Evolutionary conservation across 164 flowering plant species (phyloP), one percentile per base, ranked within the genome.

Genomic region (Berberis vulgaris): DNA sequence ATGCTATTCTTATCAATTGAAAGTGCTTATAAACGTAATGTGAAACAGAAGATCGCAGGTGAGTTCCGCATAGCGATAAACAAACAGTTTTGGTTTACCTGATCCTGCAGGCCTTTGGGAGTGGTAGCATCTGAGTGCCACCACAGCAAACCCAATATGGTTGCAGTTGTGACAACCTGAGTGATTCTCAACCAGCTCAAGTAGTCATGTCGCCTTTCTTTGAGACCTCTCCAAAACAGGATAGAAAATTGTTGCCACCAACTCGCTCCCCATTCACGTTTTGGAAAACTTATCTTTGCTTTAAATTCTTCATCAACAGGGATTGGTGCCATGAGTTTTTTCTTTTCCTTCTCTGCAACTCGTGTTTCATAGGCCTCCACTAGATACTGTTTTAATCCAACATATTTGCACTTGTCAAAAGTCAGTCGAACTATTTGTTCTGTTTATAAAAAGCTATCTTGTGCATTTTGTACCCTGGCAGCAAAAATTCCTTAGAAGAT

Each of bases 231-330:
- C 55, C 72, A 45, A 68, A 85, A 83, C 59, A 93, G 67, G 49
- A 93, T 84, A 54, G 68, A 65, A 71, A 73, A 93, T 63, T 93
- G 98, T 42, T 83, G 73, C 69, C 82, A 80, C 98, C 98, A 93
- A 74, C 84, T 84, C 49, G 95, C 85, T 26, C 97, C 97, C 99
- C 99, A 94, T 65, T 94, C 86, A 70, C 99, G 73, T 70, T 76
- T 86, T 8, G 80, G 71, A 8, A 74, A 69, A 10, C 80, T 73
- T 13, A 84, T 77, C 70, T 82, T 80, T 45, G 68, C 45, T 77
- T 83, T 94, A 11, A 84, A 46, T 40, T 84, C 88, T 50, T 91
- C 91, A 52, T 84, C 90, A n/a, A 85, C 77, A 6, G 88, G 84
- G 39, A 79, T 57, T 38, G 91, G 88, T 45, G 52, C 70, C 80